phyloP scores from a whole-genome alignment of 805 yeast species.

The Candida silvatica region DNA sequence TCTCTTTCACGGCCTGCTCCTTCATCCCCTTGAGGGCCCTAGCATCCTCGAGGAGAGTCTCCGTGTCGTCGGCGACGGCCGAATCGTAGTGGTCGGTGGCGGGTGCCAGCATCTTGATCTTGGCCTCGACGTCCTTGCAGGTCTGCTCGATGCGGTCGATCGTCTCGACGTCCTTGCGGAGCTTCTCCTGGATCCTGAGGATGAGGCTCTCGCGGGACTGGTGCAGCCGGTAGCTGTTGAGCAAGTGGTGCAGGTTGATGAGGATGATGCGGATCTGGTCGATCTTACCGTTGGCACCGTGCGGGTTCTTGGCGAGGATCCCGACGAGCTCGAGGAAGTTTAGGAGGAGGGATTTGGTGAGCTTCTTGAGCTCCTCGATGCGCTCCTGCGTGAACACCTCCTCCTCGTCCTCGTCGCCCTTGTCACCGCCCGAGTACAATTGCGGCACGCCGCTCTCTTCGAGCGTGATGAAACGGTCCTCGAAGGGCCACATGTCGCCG shows the following conservation, averaged over 20 bases:
- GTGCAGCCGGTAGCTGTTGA: constrained; percentile 91
- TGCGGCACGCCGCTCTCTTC: constrained; percentile 72
- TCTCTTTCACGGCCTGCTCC: constrained; percentile 1
- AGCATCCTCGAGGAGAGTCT: not conserved
- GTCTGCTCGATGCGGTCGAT: constrained; percentile 37
- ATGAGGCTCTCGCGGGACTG: constrained; percentile 88
- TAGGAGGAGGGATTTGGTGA: constrained; percentile 68
- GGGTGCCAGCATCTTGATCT: constrained; percentile 20
- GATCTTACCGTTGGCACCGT: constrained; percentile 46
- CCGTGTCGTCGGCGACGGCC: not conserved
- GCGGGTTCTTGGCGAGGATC: constrained; percentile 65
- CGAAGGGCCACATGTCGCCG: constrained; percentile 83
- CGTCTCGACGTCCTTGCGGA: constrained; percentile 29
- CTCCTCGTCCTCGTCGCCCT: constrained; percentile 10
- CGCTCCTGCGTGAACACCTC: constrained; percentile 38
- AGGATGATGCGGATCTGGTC: constrained; percentile 74
- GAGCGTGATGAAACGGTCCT: constrained; percentile 69
- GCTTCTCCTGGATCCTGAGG: constrained; percentile 58
- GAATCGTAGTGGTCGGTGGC: constrained; percentile 11
- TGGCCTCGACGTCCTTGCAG: constrained; percentile 29
- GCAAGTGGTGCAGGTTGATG: constrained; percentile 83
- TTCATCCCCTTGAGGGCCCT: not conserved
- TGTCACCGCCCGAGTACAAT: constrained; percentile 36
- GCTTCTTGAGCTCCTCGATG: constrained; percentile 67
- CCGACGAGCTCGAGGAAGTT: constrained; percentile 82